Base-by-base conservation (phyloP, 371 early-diverging fungal species). In the Mycotypha africana region DNA sequence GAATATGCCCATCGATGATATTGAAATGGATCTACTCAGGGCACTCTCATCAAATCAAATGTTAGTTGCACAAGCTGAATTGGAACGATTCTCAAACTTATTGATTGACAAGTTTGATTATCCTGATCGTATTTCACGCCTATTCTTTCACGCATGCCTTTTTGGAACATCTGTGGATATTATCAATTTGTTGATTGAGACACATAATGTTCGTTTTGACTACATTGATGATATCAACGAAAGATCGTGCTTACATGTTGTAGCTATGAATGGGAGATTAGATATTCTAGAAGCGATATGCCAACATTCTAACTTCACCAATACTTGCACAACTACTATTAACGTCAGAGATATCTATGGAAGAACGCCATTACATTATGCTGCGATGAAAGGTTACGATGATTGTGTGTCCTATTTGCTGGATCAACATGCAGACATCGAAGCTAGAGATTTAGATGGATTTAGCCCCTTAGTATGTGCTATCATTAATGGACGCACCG, bases 151-250 rank as follows among this genome's bases (percentile, higher is more conserved):
- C 14, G 85, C 88, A 7, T 89, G 90, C 51, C 28, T 5, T 28
- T 79, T 89, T 4, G 89, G 89, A 53, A 70, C 74, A 7, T 59
- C 67, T 8, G 51, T 58, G 3, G 61, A 70, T 2, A 73, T 80
- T 36, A 78, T 89, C 31, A 69, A 75, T 33, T 51, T 78, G 28
- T 50, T 93, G 28, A 67, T 93, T 22, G 69, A 62, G 1, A 77
- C 86, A 0, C 67, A 70, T 0, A 59, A 74, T n/a, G 75, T 90
- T 33, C 74, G 88, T 52, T 84, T 73, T 58, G 83, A 76, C 32
- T 86, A 82, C 57, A 71, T 80, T 14, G 97, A 95, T 60, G 94
- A 96, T 54, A 91, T 96, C 60, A 92, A 82, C 48, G 86, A 88
- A 52, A 79, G 93, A 23, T 93, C 89, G 0, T 85, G 86, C 44